Evolutionary conservation across 331 rosid genomes (phyloP).

Genomic region (Phaseolus coccineus): DNA sequence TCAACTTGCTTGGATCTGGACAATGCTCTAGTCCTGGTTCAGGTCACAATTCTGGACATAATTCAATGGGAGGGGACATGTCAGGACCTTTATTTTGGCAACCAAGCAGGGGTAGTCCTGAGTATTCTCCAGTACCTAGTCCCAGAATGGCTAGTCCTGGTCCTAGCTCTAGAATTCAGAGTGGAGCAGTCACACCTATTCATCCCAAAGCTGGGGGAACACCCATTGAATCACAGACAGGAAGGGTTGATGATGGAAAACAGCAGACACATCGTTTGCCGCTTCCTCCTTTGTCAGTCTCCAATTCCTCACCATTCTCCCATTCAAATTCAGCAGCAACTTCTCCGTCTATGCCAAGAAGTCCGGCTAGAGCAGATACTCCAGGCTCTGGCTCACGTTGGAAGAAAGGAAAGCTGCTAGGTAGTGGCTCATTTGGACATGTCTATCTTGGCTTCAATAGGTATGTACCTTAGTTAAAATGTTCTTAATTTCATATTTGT

Average conservation of each 20-base stretch:
- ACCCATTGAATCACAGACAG: conserved; percentile 68
- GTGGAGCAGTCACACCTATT: conserved; percentile 98
- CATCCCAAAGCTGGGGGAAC: conserved; percentile 88
- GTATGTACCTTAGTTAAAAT: conserved; percentile 49
- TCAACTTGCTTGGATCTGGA: conserved; percentile 83
- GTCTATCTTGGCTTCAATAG: conserved; percentile 94
- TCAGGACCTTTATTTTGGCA: conserved; percentile 90
- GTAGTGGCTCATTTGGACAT: conserved; percentile 97
- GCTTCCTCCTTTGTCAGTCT: conserved; percentile 85
- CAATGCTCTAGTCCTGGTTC: conserved; percentile 99
- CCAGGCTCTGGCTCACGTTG: conserved; percentile 86
- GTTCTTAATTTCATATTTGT: conserved; percentile 24
- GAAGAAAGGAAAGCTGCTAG: conserved; percentile 94
- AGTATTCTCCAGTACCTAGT: conserved; percentile 97
- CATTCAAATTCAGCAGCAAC: conserved; percentile 96
- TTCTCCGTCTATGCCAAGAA: conserved; percentile 97
- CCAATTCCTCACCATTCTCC: conserved; percentile 71
- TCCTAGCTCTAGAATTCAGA: conserved; percentile 97
- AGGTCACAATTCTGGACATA: conserved; percentile 97
- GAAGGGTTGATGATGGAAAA: conserved; percentile 81
- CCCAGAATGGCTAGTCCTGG: conserved; percentile 99
- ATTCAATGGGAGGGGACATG: conserved; percentile 98
- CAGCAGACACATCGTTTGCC: conserved; percentile 97
- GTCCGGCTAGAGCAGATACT: conserved; percentile 96
- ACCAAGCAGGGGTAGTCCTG: conserved; percentile 99